phyloP scores from a whole-genome alignment of 169 alveolate species.

The Pseudocohnilembus persalinus region DNA sequence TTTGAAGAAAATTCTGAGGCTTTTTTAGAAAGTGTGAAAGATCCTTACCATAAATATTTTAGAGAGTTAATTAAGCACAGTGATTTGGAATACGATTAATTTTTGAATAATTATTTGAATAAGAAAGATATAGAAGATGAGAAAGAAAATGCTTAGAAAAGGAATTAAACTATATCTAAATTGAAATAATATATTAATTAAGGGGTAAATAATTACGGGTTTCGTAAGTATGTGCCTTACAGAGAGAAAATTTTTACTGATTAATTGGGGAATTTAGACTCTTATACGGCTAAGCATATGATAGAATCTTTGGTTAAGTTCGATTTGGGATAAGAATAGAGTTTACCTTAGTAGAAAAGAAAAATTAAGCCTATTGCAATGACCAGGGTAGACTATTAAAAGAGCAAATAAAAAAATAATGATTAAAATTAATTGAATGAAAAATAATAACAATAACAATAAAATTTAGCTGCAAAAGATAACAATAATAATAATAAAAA shows the following conservation, averaged over 20 bases:
- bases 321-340: not conserved
- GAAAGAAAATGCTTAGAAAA: not conserved
- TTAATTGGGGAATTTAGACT: not conserved
- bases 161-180: not conserved
- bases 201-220: not conserved
- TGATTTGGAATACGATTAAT: not conserved
- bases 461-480: too few relatives aligned
- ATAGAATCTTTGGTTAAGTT: not conserved
- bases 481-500: not conserved
- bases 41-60: not conserved
- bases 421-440: too few relatives aligned
- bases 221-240: not conserved
- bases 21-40: not conserved
- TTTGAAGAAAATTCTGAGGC: not conserved
- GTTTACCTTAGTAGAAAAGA: not conserved
- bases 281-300: not conserved
- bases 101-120: not conserved
- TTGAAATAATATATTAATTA: too few relatives aligned
- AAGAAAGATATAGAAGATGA: not conserved
- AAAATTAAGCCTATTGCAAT: not conserved
- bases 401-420: too few relatives aligned
- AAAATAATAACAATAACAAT: not conserved
- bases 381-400: too few relatives aligned
- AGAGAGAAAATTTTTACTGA: not conserved
- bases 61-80: not conserved